Percentiles rank a stretch among this genome's conserved stretches.
Evolutionary conservation across 352 stramenopile species (phyloP).

Genomic region (Pythium coloratum): DNA sequence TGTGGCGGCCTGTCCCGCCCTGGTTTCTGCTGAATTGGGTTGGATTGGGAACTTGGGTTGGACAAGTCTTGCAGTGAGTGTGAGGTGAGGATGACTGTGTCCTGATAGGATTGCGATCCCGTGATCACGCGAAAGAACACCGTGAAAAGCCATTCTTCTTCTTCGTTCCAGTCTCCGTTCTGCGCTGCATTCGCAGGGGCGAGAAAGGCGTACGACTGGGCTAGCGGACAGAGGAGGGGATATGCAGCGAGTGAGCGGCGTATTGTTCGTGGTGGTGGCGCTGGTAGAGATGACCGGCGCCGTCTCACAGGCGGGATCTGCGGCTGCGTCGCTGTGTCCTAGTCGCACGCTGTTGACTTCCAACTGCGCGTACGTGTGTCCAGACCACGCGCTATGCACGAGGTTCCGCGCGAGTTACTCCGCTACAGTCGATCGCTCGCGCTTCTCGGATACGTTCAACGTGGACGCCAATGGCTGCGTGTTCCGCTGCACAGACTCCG

Average conservation of each 20-base stretch:
- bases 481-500: conserved; percentile 6
- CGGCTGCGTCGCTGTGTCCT: conserved; percentile 1
- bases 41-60: neutral
- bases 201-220: neutral
- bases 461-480: conserved; percentile 10
- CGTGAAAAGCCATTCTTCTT: neutral
- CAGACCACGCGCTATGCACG: neutral
- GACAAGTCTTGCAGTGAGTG: neutral
- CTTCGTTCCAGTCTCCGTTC: neutral
- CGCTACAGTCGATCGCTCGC: neutral
- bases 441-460: neutral
- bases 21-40: neutral
- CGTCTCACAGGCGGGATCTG: neutral
- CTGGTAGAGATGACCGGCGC: neutral
- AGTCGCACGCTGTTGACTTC: conserved; percentile 10
- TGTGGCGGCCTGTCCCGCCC: neutral
- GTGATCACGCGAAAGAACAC: neutral
- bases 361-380: conserved; percentile 5
- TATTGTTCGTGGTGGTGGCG: neutral
- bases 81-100: no score
- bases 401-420: conserved; percentile 4
- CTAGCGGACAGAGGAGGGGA: neutral
- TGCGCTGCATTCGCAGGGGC: neutral
- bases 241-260: neutral
- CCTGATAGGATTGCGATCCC: no score